A percentile compares a stretch with the other conserved stretches of the same genome.
These are phyloP conservation scores for Diaporthe citriasiana DNA, from an alignment of 2,329 filamentous ascomycete genomes.

Conservation along the genomic window DNA sequence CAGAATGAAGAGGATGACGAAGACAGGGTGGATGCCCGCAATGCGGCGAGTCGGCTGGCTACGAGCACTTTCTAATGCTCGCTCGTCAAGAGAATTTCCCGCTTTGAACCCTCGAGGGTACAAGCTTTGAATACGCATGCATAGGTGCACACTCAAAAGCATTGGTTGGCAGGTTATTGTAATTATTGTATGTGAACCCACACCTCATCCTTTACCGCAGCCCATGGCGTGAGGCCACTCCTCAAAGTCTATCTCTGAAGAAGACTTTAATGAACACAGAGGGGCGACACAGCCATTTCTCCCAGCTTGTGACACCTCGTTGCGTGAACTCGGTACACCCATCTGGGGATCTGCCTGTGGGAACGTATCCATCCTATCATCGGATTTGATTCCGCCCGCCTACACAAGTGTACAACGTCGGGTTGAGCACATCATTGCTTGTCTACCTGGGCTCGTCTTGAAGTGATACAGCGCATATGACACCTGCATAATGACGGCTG, in stretches of 20 bases:
- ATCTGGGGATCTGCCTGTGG: not conserved
- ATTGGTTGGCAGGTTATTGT: constrained; percentile 37
- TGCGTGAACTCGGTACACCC: not conserved
- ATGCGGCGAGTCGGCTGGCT: constrained; percentile 93
- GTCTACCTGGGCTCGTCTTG: not conserved
- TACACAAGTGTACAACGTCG: not conserved
- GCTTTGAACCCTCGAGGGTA: constrained; percentile 1
- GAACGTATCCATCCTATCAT: not conserved
- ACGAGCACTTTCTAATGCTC: constrained; percentile 87
- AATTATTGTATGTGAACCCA: constrained; percentile 42
- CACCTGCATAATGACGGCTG: constrained; percentile 23
- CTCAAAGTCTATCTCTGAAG: not conserved
- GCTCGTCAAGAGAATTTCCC: not conserved
- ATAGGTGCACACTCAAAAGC: constrained; percentile 18
- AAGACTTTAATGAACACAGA: constrained; percentile 16
- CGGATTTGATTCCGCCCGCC: constrained; percentile 8
- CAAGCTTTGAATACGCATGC: not conserved
- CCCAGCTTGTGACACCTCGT: not conserved
- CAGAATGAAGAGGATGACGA: constrained; percentile 88
- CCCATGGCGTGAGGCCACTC: not conserved
- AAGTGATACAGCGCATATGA: constrained; percentile 9
- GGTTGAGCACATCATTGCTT: not conserved
- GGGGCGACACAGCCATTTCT: not conserved
- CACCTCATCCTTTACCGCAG: constrained; percentile 4
- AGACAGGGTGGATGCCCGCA: constrained; percentile 93